Evolutionary conservation across 2,329 filamentous ascomycete genomes (phyloP), one percentile per base, ranked within the genome.

Genomic region (Trichoderma breve): DNA sequence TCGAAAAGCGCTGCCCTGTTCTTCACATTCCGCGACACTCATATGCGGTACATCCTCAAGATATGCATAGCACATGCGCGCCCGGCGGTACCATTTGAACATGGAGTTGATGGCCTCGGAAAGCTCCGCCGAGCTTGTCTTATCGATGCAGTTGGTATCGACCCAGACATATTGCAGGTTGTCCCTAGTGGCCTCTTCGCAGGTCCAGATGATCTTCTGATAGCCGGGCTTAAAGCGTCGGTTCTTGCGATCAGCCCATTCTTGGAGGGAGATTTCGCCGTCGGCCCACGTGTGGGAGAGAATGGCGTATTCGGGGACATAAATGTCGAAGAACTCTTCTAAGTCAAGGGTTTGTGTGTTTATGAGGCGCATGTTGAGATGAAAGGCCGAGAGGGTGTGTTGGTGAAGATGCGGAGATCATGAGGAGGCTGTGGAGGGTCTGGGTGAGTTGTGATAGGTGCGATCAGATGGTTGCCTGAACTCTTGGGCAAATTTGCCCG

Each of bases 31-130:
- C 2, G 28, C 39, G 14, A 70, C 18, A 4, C 30, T 70, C 36
- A 26, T 53, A 6, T 61, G 58, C n/a, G 53, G 55, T 39, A 51
- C n/a, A 57, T 67, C 64, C 11, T 53, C 43, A 26, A 67, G 64
- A 26, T 67, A 57, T 11, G 64, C 64, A 32, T 67, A 67, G 47
- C 64, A 67, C 12, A 53, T 55, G 11, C 26, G 43, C 18, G 43
- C 26, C 28, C 51, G 47, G 9, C 51, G 51, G 9, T 57, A 34
- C 55, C 58, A 26, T 32, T 63, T 53, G 53, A 62, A 55, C 70
- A 71, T 75, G 71, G 74, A 75, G 58, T 75, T 75, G 61, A 75
- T 73, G 62, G 72, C 73, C 43, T 76, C 74, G 6, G 73, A 74
- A 14, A 74, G 32, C 63, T 74, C 74, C 1, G 72, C 74, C 18